Evolutionary conservation across 371 early-diverging fungal genomes (phyloP), one percentile per base, ranked within the genome.

Genomic region (Syncephalis fuscata): DNA sequence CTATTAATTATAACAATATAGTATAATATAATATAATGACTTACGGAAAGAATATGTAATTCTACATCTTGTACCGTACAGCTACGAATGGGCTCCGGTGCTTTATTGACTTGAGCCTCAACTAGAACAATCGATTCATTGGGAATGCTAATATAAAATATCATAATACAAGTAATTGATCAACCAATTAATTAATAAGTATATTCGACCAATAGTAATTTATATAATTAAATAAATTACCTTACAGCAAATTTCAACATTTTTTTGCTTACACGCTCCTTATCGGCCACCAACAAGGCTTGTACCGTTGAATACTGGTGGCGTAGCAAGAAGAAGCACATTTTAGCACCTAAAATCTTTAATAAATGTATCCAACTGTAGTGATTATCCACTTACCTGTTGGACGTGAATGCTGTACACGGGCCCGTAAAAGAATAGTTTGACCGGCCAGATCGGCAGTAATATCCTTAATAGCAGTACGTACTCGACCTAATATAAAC

Each of bases 41-140:
- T 15, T 50, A 76, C 73, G 60, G 74, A 78, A 46, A 61, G 55
- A 55, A 92, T 78, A 24, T 73, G 73, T 48, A 97, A 74, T 67
- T 97, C 98, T 14, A 80, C 84, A 55, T 85, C 78, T 53, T 83
- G 82, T 15, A 94, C 76, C 24, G 92, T 88, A 68, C 95, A 94
- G 57, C 85, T 80, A 72, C 84, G 83, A 59, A 97, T 80, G 37
- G 79, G 78, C 49, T 91, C 90, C 5, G 67, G 63, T 25, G 92
- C 77, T 64, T 79, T 74, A 25, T 74, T 75, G 39, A 97, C 76
- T 48, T 64, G 66, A 39, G 80, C 98, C 54, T 85, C 76, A 26
- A 94, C 73, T 27, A 84, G 53, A 9, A 97, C 88, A 47, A 97
- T 78, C 8, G 94, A 89, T 65, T 97, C 98, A 40, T 68, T 61